A percentile compares a stretch with the other conserved stretches of the same genome.
These are phyloP conservation scores for Mycena polygramma DNA, from an alignment of 768 basidiomycete genomes.

Conservation along the genomic window DNA sequence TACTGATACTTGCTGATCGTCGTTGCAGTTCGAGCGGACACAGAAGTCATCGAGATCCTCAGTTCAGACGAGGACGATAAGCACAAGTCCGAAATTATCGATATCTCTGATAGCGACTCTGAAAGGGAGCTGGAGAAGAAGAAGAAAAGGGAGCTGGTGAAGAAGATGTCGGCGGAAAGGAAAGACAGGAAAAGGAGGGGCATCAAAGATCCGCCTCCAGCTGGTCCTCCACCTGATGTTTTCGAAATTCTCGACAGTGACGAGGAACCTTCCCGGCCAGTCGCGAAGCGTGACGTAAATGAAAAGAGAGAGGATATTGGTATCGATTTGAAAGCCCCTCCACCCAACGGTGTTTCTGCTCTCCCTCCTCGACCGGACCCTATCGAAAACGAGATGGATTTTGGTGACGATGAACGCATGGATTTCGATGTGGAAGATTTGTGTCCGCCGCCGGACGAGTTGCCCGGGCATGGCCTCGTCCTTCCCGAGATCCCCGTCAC, in stretches of 20 bases:
- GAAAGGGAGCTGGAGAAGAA: constrained; percentile 1
- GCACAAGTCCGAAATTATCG: constrained; percentile 1
- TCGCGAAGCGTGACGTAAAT: background rate
- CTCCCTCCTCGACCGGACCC: background rate
- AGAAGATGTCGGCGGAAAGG: constrained; percentile 11
- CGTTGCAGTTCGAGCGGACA: background rate
- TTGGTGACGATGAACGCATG: background rate
- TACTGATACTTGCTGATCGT: background rate
- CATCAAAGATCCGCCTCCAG: background rate
- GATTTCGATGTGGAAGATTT: constrained; percentile 5
- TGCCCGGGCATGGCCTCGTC: background rate
- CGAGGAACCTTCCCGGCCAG: constrained; percentile 19
- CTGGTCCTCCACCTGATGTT: background rate
- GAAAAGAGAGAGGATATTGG: background rate
- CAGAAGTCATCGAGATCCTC: constrained; percentile 7
- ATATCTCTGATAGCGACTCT: constrained; percentile 18
- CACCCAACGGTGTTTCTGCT: background rate
- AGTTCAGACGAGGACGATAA: constrained; percentile 10
- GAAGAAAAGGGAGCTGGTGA: background rate
- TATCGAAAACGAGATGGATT: constrained; percentile 2
- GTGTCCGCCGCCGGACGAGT: background rate
- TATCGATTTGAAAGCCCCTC: no score
- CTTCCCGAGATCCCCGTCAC: constrained; percentile 1
- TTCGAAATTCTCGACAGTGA: constrained; percentile 30
- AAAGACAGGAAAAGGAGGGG: constrained; percentile 19